Conservation (phyloP, 108 stramenopile species). For the Nitzschia sp. region DNA sequence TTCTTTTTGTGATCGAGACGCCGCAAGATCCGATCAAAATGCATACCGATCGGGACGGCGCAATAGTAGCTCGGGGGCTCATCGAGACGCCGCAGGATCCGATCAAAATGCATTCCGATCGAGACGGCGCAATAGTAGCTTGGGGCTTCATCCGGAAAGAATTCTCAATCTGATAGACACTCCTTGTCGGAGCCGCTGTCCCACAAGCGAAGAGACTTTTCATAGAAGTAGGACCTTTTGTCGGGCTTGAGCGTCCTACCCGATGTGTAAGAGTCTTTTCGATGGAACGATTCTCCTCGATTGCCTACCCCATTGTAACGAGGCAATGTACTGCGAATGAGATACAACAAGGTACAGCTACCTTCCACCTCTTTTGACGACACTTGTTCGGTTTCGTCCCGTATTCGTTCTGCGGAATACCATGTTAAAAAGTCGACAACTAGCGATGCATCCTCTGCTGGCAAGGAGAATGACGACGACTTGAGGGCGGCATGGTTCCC, state of each 20-base stretch:
- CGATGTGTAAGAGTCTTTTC: not conserved
- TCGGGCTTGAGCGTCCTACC: not conserved
- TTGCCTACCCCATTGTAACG: conserved; percentile 1
- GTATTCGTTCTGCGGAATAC: not conserved
- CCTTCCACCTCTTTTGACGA: not conserved
- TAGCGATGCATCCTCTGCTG: conserved; percentile 7
- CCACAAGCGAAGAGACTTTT: not conserved
- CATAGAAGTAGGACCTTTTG: not conserved
- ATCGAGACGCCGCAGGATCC: conserved; percentile 42
- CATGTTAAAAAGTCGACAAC: not conserved
- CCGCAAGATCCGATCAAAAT: too few relatives aligned
- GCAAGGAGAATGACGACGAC: not conserved
- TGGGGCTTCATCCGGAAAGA: conserved; percentile 38
- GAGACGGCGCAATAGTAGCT: conserved; percentile 58
- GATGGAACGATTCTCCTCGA: conserved; percentile 4
- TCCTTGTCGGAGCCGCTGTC: not conserved
- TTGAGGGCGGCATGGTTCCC: not conserved
- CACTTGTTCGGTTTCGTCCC: not conserved
- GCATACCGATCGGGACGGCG: too few relatives aligned
- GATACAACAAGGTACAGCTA: not conserved
- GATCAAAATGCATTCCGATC: conserved; percentile 42
- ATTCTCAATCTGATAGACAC: not conserved
- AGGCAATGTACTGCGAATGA: conserved; percentile 9
- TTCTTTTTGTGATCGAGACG: not conserved
- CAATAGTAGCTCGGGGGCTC: too few relatives aligned